phyloP scores from a whole-genome alignment of 345 rosid genomes.

The Cardiospermum halicacabum region DNA sequence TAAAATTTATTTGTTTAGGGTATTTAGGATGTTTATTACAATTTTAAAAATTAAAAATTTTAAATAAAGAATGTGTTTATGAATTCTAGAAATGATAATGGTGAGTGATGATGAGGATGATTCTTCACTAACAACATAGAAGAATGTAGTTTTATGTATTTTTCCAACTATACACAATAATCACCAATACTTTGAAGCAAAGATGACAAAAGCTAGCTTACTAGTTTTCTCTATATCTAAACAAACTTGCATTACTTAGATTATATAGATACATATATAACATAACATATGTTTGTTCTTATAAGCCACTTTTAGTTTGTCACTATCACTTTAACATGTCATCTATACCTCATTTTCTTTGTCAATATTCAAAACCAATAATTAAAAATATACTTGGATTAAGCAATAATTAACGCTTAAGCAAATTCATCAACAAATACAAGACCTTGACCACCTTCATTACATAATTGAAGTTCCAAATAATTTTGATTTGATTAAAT shows the following conservation, averaged over 20 bases:
- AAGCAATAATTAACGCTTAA: constrained; percentile 70
- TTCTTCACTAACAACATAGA: too few species aligned
- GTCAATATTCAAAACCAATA: constrained; percentile 26
- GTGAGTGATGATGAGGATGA: too few species aligned
- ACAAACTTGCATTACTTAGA: too few species aligned
- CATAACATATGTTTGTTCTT: constrained; percentile 21
- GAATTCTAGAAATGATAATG: too few species aligned
- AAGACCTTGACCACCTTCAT: constrained; percentile 13
- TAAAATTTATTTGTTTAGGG: too few species aligned
- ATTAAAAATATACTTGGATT: constrained; percentile 30
- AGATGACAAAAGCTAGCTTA: constrained; percentile 20
- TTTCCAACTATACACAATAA: constrained; percentile 11
- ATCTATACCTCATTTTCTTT: constrained; percentile 34
- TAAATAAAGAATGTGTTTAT: too few species aligned
- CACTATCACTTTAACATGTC: constrained; percentile 31
- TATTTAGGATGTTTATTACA: too few species aligned
- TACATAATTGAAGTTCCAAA: not conserved
- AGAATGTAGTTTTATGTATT: constrained; percentile 13
- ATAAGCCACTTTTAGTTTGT: constrained; percentile 43
- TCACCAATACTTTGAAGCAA: constrained; percentile 37
- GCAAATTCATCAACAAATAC: constrained; percentile 33
- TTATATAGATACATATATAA: not conserved
- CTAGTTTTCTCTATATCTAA: not conserved
- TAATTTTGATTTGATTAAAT: not conserved
- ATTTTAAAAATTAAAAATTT: too few species aligned